These are phyloP conservation scores for Antrodiella citrinella DNA, from an alignment of 768 basidiomycete species.

Conservation along the genomic window DNA sequence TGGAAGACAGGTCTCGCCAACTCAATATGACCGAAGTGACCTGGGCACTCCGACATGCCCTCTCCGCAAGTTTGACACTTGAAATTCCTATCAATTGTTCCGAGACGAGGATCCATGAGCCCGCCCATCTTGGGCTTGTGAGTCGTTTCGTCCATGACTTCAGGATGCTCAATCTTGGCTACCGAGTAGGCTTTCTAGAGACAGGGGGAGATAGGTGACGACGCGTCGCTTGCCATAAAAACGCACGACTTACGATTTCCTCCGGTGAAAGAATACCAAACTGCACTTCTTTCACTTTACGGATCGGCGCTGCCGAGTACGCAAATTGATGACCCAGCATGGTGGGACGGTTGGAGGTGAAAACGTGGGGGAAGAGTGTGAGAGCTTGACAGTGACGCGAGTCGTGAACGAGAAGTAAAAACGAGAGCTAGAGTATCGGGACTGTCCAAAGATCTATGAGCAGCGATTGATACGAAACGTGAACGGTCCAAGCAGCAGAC, in stretches of 20 bases:
- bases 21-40: conserved; percentile 99
- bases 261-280: conserved; percentile 98
- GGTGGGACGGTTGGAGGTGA: conserved; percentile 13
- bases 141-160: conserved; percentile 94
- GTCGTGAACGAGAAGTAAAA: conserved; percentile 10
- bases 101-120: conserved; percentile 97
- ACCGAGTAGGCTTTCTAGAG: conserved; percentile 95
- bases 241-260: conserved; percentile 72
- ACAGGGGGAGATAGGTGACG: conserved; percentile 8
- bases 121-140: conserved; percentile 89
- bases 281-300: conserved; percentile 95
- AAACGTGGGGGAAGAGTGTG: conserved; percentile 6
- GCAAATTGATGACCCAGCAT: conserved; percentile 91
- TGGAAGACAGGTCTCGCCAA: conserved; percentile 96
- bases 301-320: conserved; percentile 87
- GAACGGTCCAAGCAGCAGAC: conserved; percentile 3
- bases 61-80: conserved; percentile 99
- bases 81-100: conserved; percentile 94
- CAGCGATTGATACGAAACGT: background rate
- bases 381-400: conserved; percentile 6
- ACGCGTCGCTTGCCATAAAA: background rate
- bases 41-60: conserved; percentile 99
- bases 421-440: conserved; percentile 8
- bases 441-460: conserved; percentile 3
- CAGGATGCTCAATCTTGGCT: conserved; percentile 96